A percentile compares a stretch with the other conserved stretches of the same genome.
These are phyloP conservation scores for Ballota nigra DNA, from an alignment of 257 asterid genomes.

Conservation along the genomic window DNA sequence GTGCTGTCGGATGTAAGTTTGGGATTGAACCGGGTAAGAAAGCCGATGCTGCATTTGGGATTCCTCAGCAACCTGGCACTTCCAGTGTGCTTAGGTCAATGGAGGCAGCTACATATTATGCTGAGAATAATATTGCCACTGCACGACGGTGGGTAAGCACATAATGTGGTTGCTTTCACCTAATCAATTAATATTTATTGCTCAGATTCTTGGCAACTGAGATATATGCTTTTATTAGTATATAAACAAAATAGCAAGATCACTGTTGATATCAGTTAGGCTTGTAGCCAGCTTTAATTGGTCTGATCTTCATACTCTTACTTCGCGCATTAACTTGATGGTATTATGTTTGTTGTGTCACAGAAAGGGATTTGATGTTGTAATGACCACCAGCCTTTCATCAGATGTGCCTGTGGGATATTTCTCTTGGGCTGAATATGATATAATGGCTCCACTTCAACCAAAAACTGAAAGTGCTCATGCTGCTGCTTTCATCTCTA, in stretches of 20 bases:
- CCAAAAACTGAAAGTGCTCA: conserved; percentile 74
- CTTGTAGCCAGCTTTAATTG: conserved; percentile 4
- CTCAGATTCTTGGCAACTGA: no score
- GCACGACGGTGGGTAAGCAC: conserved; percentile 99
- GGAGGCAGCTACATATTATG: conserved; percentile 84
- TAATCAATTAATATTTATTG: no score
- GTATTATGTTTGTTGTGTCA: conserved; percentile 15
- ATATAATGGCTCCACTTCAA: conserved; percentile 86
- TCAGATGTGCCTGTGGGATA: conserved; percentile 99
- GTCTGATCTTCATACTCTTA: neutral
- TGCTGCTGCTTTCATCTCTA: conserved; percentile 98
- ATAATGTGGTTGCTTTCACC: conserved; percentile 33
- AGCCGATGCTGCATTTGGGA: conserved; percentile 76
- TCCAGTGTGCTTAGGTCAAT: conserved; percentile 76
- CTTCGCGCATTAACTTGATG: conserved; percentile 2
- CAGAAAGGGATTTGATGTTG: conserved; percentile 77
- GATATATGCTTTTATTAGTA: neutral
- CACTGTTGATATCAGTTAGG: neutral
- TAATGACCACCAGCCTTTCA: conserved; percentile 98
- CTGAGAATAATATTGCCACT: conserved; percentile 59
- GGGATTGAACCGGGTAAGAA: conserved; percentile 39
- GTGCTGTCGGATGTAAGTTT: conserved; percentile 81
- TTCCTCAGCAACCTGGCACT: conserved; percentile 41
- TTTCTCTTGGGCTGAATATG: conserved; percentile 98
- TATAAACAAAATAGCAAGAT: neutral